These are phyloP conservation scores for Cerrena zonata DNA, from an alignment of 1,284 basidiomycete species.

Conservation along the genomic window DNA sequence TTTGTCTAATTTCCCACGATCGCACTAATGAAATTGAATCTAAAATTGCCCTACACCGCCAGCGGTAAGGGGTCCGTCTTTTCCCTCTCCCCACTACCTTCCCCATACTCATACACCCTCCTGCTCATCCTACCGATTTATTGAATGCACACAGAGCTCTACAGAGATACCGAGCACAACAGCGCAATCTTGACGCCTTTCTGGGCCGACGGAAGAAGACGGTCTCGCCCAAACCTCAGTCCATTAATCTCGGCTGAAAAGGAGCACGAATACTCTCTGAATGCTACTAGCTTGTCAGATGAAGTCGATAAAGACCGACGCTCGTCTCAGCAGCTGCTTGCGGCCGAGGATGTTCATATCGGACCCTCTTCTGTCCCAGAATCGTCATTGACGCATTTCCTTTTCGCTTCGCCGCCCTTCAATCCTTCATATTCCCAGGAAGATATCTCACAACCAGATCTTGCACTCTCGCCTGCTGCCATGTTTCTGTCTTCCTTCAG, in stretches of 20 bases:
- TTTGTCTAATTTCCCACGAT: too few relatives aligned
- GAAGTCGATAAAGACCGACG: conserved; percentile 10
- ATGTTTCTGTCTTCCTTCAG: conserved; percentile 72
- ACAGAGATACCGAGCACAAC: conserved; percentile 1
- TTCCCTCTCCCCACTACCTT: conserved; percentile 11
- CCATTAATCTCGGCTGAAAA: neutral
- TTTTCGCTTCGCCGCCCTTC: conserved; percentile 10
- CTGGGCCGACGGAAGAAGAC: neutral
- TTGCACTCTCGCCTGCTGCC: conserved; percentile 63
- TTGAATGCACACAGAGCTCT: conserved; percentile 14
- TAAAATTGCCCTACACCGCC: too few relatives aligned
- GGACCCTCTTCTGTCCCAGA: conserved; percentile 11
- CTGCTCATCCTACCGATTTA: neutral
- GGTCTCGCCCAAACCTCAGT: neutral
- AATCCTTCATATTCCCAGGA: conserved; percentile 14
- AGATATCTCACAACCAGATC: conserved; percentile 17
- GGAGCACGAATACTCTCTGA: conserved; percentile 2
- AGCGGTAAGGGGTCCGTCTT: too few relatives aligned
- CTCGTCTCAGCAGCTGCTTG: conserved; percentile 7
- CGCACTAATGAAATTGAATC: too few relatives aligned
- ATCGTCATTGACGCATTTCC: conserved; percentile 9
- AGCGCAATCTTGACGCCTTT: conserved; percentile 5
- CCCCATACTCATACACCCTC: neutral
- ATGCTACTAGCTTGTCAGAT: conserved; percentile 5
- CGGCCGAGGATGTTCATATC: conserved; percentile 2